Percentiles rank a stretch among this genome's conserved stretches.
These are phyloP conservation scores for Sechiopsis laciniata DNA, from an alignment of 306 rosid genomes.

Conservation along the genomic window DNA sequence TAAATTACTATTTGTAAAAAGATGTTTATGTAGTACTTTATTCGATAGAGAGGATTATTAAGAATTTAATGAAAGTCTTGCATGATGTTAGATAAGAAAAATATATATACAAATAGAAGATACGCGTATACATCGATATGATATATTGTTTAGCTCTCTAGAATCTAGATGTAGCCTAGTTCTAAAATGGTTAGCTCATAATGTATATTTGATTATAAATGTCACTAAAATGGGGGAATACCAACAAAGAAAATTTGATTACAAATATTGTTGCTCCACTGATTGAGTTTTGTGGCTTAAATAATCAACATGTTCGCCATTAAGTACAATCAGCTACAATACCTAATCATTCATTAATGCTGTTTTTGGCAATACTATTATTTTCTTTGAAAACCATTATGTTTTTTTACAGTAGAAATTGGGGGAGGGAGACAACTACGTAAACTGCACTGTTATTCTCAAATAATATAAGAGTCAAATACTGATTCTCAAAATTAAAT, in stretches of 20 bases:
- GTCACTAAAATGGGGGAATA: slow-evolving; percentile 15
- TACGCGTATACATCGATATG: no score
- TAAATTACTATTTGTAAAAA: no score
- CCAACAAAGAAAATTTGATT: slow-evolving; percentile 1
- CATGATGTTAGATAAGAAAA: no score
- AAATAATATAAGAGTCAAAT: no score
- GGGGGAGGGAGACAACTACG: no score
- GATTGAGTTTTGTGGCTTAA: not conserved
- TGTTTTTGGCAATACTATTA: not conserved
- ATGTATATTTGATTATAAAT: not conserved
- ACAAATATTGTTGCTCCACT: slow-evolving; percentile 1
- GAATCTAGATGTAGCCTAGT: not conserved
- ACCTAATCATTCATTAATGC: not conserved
- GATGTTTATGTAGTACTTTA: no score
- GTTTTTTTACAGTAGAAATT: no score
- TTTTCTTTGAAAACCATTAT: not conserved
- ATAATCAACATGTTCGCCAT: not conserved
- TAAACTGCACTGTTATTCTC: no score
- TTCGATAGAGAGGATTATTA: no score
- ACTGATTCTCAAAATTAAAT: no score
- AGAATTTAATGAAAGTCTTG: no score
- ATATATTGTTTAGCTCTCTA: not conserved
- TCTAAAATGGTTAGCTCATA: not conserved
- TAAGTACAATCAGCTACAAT: not conserved
- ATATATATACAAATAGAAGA: no score